phyloP scores from a whole-genome alignment of 768 basidiomycete genomes.

The Mycena galericulata region DNA sequence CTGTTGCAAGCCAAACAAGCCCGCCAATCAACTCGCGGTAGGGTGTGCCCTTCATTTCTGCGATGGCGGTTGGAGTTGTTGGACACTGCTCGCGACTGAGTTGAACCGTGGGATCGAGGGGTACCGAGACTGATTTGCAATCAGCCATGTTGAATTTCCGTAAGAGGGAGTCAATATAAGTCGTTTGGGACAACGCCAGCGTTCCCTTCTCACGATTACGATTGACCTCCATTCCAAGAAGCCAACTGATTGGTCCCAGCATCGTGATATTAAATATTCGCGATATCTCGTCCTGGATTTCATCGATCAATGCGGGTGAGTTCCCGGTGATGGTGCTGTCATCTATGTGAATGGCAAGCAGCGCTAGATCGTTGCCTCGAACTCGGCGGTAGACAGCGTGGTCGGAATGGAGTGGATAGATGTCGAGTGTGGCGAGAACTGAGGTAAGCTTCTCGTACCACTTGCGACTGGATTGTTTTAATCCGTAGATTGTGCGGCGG shows the following conservation, averaged over 20 bases:
- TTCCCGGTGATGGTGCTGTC: slow-evolving; percentile 45
- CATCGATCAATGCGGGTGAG: slow-evolving; percentile 26
- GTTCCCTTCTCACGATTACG: slow-evolving; percentile 24
- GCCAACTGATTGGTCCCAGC: slow-evolving; percentile 41
- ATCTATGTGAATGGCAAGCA: slow-evolving; percentile 39
- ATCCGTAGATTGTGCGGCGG: too few relatives aligned
- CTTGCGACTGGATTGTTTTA: too few relatives aligned
- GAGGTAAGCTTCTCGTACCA: slow-evolving; percentile 44
- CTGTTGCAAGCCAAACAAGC: too few relatives aligned
- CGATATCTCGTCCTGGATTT: slow-evolving; percentile 39
- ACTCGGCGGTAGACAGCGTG: slow-evolving; percentile 20
- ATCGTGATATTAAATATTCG: slow-evolving; percentile 45
- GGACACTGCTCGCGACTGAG: slow-evolving; percentile 14
- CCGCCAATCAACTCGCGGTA: too few relatives aligned
- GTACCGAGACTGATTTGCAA: too few relatives aligned
- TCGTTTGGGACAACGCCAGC: slow-evolving; percentile 44
- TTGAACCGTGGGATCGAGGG: slow-evolving; percentile 8
- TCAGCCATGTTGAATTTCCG: slow-evolving; percentile 30
- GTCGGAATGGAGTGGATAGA: slow-evolving; percentile 23
- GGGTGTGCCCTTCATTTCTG: too few relatives aligned
- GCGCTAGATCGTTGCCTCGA: not conserved
- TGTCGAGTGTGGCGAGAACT: slow-evolving; percentile 29
- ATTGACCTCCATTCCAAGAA: slow-evolving; percentile 51
- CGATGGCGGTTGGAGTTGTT: not conserved
- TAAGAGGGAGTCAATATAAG: slow-evolving; percentile 44